Conservation (phyloP, 1,284 basidiomycete species). For the Cutaneotrichosporon cutaneum region DNA sequence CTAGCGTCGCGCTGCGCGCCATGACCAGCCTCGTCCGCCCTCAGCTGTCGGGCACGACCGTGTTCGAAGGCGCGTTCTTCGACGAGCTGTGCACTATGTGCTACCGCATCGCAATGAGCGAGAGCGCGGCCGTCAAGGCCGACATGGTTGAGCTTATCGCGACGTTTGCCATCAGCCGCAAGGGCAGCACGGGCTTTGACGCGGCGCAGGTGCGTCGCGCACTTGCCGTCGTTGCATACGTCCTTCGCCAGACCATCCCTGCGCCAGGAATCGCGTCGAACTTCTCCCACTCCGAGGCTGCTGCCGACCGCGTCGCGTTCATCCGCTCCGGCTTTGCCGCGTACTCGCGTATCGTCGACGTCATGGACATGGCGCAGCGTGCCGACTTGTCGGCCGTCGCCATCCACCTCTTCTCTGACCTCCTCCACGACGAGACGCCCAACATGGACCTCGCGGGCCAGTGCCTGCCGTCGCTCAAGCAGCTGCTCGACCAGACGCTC, state of each 20-base stretch:
- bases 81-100: slow-evolving; percentile 86
- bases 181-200: slow-evolving; percentile 31
- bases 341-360: slow-evolving; percentile 64
- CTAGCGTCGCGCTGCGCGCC: slow-evolving; percentile 70
- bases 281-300: slow-evolving; percentile 55
- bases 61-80: slow-evolving; percentile 77
- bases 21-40: slow-evolving; percentile 74
- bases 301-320: slow-evolving; percentile 63
- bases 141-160: slow-evolving; percentile 73
- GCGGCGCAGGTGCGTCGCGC: slow-evolving; percentile 44
- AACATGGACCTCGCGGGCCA: slow-evolving; percentile 75
- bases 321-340: slow-evolving; percentile 67
- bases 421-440: slow-evolving; percentile 78
- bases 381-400: slow-evolving; percentile 74
- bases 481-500: slow-evolving; percentile 61
- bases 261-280: slow-evolving; percentile 60
- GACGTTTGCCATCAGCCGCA: slow-evolving; percentile 60
- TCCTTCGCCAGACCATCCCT: slow-evolving; percentile 69
- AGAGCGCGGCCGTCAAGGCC: slow-evolving; percentile 69
- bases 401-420: slow-evolving; percentile 74
- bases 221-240: slow-evolving; percentile 62
- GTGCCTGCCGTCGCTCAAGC: slow-evolving; percentile 74
- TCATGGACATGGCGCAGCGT: slow-evolving; percentile 58
- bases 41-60: slow-evolving; percentile 74
- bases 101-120: slow-evolving; percentile 86